phyloP scores from a whole-genome alignment of 331 rosid species.

The Malus hybrid region DNA sequence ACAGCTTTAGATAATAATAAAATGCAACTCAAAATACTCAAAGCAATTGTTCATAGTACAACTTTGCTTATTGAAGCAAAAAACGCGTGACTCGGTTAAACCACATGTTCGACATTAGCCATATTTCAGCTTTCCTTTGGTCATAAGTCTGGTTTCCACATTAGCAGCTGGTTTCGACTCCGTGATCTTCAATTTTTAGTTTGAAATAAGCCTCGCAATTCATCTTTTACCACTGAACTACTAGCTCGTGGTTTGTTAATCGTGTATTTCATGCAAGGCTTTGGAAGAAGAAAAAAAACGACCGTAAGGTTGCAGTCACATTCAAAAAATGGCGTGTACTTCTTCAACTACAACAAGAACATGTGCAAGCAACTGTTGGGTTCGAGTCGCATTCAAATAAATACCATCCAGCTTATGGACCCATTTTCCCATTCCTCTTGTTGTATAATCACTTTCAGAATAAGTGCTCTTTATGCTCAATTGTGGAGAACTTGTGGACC shows the following conservation, averaged over 20 bases:
- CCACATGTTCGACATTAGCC: too few relatives aligned
- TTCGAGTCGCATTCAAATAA: background rate
- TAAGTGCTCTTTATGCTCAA: background rate
- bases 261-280: too few relatives aligned
- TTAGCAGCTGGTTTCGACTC: fast-evolving
- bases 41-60: too few relatives aligned
- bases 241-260: too few relatives aligned
- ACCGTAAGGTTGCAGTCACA: background rate
- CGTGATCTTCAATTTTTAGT: too few relatives aligned
- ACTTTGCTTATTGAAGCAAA: too few relatives aligned
- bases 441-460: background rate
- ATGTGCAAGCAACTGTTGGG: background rate
- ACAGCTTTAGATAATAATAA: too few relatives aligned
- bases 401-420: background rate
- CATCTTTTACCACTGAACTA: fast-evolving
- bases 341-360: background rate
- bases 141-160: too few relatives aligned
- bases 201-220: too few relatives aligned
- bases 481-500: background rate
- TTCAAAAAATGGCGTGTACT: background rate
- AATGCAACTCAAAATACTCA: too few relatives aligned
- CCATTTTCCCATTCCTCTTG: background rate
- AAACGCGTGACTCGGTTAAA: too few relatives aligned
- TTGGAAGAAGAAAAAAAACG: background rate
- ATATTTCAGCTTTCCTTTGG: fast-evolving